phyloP scores from a whole-genome alignment of 441 rosid genomes.

The Brassica hybrid region DNA sequence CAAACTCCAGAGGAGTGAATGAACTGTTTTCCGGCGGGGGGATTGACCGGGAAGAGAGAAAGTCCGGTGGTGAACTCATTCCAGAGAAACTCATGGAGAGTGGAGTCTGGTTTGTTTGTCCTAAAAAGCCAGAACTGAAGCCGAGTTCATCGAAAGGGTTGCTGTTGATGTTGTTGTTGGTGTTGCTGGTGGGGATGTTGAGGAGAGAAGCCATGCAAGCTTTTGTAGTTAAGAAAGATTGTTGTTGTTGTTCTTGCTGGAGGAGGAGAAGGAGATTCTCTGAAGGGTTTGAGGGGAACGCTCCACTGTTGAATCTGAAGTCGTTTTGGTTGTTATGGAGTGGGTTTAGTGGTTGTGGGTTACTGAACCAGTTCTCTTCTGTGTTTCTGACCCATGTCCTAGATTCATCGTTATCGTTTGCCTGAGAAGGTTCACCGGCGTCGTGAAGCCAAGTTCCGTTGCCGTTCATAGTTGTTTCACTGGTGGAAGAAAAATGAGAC shows the following conservation, averaged over 20 bases:
- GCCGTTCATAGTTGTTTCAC: constrained; percentile 48
- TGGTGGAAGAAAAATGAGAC: constrained; percentile 1
- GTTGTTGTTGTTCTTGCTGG: constrained; percentile 38
- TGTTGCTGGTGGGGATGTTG: constrained; percentile 41
- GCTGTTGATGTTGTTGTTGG: too few species aligned
- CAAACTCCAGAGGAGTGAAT: constrained; percentile 45
- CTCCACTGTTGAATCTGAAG: constrained; percentile 44
- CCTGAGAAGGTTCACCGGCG: constrained; percentile 34
- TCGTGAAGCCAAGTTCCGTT: constrained; percentile 65
- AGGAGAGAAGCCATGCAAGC: constrained; percentile 57
- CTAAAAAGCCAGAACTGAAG: constrained; percentile 46
- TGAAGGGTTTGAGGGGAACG: constrained; percentile 42
- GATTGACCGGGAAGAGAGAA: constrained; percentile 30
- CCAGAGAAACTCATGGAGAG: constrained; percentile 46
- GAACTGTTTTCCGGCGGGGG: constrained; percentile 44
- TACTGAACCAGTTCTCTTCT: constrained; percentile 56
- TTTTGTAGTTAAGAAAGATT: constrained; percentile 52
- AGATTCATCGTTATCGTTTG: constrained; percentile 36
- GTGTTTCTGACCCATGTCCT: constrained; percentile 57
- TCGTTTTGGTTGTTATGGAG: too few species aligned
- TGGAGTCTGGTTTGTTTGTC: constrained; percentile 46
- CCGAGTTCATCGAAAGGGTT: constrained; percentile 59
- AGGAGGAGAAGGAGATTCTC: constrained; percentile 51
- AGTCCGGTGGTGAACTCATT: constrained; percentile 37
- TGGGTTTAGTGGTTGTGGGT: constrained; percentile 32